Evolutionary conservation across 2,329 filamentous ascomycete genomes (phyloP), one percentile per base, ranked within the genome.

Genomic region (Fusarium citri): DNA sequence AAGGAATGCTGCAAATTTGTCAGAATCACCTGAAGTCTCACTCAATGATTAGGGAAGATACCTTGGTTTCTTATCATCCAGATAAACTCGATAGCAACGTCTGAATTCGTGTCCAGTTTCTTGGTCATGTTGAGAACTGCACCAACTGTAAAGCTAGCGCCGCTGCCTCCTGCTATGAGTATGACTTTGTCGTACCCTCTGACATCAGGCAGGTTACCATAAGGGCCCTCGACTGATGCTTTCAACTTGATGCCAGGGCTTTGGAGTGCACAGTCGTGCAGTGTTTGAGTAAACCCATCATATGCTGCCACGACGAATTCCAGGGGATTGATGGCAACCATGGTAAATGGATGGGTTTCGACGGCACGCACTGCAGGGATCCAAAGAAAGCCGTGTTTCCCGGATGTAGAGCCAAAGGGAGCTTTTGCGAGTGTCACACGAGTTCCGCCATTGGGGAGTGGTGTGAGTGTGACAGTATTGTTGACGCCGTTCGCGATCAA

Each of bases 301-400:
- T 87, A 83, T 0, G 87, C 84, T 50, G 84, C 83, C 55, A 90
- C 83, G 23, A 90, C 83, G 51, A 91, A 87, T 78, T 90, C 87
- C 30, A 88, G 73, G 1, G 86, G 85, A 31, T 83, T 77, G 18
- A 81, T 82, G 23, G 82, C 78, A 23, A 86, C 85, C 50, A 91
- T 86, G 4, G 88, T 91, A 69, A 91, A 91, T 1, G 89, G 89
- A 66, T 92, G 89, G 3, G 85, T 88, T 76, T 91, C 86, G 20
- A 86, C 79, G 3, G 80, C 69, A 12, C 88, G 84, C 49, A 91
- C 83, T 7, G 79, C 79, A 0, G 89, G 89, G 9, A 91, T 84
- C 87, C 88, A 91, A 30, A 91, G 77, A 72, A 89, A 91, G 70
- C 87, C 88, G 73, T 92, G 89, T 65, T 87, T 86, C 3, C 88